These are phyloP conservation scores for Candida methanosorbosa DNA, from an alignment of 805 yeast genomes.

Conservation along the genomic window DNA sequence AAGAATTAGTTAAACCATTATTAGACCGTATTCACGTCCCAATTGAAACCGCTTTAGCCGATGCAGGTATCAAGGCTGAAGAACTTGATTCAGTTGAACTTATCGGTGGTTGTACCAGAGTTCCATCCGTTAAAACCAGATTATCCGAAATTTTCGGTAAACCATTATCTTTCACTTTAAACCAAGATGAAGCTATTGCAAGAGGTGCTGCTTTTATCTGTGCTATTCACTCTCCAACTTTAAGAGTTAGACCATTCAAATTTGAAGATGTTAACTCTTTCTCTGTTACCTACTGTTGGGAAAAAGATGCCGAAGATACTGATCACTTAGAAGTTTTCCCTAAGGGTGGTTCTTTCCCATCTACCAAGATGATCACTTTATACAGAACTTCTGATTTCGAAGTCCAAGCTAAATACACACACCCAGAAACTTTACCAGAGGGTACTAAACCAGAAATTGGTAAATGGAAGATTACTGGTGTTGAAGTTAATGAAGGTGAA, in stretches of 20 bases:
- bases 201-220: slow-evolving; percentile 99
- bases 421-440: slow-evolving; percentile 61
- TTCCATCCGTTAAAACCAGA: slow-evolving; percentile 83
- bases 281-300: slow-evolving; percentile 95
- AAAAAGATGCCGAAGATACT: slow-evolving; percentile 83
- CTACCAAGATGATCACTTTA: slow-evolving; percentile 90
- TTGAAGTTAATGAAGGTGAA: slow-evolving; percentile 70
- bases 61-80: slow-evolving; percentile 62
- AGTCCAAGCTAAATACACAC: slow-evolving; percentile 78
- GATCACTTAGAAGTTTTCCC: slow-evolving; percentile 96
- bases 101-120: slow-evolving; percentile 98
- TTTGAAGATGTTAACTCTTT: slow-evolving; percentile 90
- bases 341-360: slow-evolving; percentile 84
- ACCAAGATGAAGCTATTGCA: slow-evolving; percentile 99
- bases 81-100: slow-evolving; percentile 90
- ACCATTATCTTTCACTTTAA: slow-evolving; percentile 85
- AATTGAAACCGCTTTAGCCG: slow-evolving; percentile 70
- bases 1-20: slow-evolving; percentile 78
- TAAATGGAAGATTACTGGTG: slow-evolving; percentile 82
- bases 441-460: slow-evolving; percentile 65
- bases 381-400: slow-evolving; percentile 87
- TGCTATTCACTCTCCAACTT: slow-evolving; percentile 98
- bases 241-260: slow-evolving; percentile 97
- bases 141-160: slow-evolving; percentile 76
- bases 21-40: slow-evolving; percentile 71